These are phyloP conservation scores for Alternaria atra DNA, from an alignment of 2,329 filamentous ascomycete species.

Conservation along the genomic window DNA sequence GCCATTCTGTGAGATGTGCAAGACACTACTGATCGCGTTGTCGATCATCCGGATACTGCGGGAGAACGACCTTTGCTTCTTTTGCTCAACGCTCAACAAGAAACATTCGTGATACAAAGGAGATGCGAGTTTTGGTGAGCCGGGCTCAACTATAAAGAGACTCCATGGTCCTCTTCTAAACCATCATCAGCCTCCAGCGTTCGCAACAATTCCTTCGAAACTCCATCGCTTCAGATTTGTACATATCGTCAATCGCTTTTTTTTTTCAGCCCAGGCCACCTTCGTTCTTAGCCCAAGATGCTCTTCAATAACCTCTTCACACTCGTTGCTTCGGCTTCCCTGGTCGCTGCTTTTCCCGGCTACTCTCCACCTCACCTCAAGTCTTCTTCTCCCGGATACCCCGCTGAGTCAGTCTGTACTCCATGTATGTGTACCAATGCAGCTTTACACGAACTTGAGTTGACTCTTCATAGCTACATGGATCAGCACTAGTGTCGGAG, in stretches of 20 bases:
- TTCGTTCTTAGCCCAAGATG: constrained; percentile 23
- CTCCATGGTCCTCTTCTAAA: constrained; percentile 4
- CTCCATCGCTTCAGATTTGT: background rate
- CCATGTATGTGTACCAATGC: constrained; percentile 13
- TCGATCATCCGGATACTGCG: background rate
- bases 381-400: background rate
- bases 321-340: constrained; percentile 28
- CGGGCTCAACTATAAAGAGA: constrained; percentile 23
- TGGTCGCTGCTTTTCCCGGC: constrained; percentile 25
- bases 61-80: constrained; percentile 12
- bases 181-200: constrained; percentile 8
- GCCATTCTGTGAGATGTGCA: constrained; percentile 1
- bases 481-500: constrained; percentile 21
- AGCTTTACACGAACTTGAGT: background rate
- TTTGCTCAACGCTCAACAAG: constrained; percentile 10
- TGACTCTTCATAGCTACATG: constrained; percentile 20
- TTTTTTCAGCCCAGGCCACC: background rate
- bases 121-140: background rate
- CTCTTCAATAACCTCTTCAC: constrained; percentile 24
- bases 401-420: constrained; percentile 24
- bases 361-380: constrained; percentile 1
- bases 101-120: background rate
- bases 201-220: constrained; percentile 10
- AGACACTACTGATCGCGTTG: constrained; percentile 12
- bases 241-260: background rate